phyloP scores from a whole-genome alignment of 2,329 filamentous ascomycete species.

The Verticillium albo-atrum region DNA sequence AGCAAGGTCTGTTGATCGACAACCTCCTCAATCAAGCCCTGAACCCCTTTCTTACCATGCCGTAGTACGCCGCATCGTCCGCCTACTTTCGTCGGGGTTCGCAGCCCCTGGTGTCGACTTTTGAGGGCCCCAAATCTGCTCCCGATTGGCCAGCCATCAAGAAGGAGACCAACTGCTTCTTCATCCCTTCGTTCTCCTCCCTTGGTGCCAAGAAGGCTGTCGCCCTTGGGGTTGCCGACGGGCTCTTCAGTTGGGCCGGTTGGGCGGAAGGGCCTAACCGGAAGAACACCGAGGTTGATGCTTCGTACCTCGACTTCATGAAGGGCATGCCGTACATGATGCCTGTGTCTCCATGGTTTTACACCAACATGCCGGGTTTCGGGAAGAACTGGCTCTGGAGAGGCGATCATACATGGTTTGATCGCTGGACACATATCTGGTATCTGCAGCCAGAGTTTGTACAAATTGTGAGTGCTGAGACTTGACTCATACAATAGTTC shows the following conservation, averaged over 20 bases:
- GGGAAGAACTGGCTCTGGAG: conserved; percentile 59
- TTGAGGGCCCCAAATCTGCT: conserved; percentile 38
- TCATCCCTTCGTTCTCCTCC: conserved; percentile 43
- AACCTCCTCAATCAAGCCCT: neutral
- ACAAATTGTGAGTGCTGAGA: conserved; percentile 43
- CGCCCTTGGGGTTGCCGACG: conserved; percentile 21
- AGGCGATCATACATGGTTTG: conserved; percentile 55
- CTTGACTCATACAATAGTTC: neutral
- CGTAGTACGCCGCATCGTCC: conserved; percentile 15
- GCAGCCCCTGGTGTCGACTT: conserved; percentile 44
- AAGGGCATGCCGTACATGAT: conserved; percentile 34
- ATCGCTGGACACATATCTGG: conserved; percentile 51
- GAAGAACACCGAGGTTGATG: conserved; percentile 11
- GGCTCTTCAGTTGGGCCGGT: conserved; percentile 30
- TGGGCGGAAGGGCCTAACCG: conserved; percentile 26
- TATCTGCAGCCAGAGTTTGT: conserved; percentile 48
- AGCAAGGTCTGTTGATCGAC: neutral
- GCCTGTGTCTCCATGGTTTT: conserved; percentile 39
- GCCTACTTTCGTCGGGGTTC: conserved; percentile 22
- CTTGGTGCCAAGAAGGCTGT: conserved; percentile 25
- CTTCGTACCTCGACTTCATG: conserved; percentile 26
- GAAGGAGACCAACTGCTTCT: conserved; percentile 23
- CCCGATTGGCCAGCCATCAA: conserved; percentile 40
- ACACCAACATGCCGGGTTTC: conserved; percentile 48
- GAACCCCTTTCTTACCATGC: too few species aligned